Percentiles rank a stretch among this genome's conserved stretches.
Conservation (phyloP, 2,329 filamentous ascomycete species). For the Sphaerulina musiva region DNA sequence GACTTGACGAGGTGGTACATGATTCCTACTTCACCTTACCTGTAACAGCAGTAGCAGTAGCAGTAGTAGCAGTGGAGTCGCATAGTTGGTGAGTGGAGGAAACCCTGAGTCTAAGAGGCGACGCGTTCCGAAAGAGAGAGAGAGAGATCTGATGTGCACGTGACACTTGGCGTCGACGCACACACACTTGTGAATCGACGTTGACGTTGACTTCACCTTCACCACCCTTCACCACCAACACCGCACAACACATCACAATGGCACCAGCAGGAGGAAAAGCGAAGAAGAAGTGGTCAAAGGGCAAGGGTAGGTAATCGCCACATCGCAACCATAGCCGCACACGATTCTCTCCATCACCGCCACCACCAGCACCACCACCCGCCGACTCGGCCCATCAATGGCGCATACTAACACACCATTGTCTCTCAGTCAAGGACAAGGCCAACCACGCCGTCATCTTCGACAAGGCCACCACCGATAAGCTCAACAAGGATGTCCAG, state of each 20-base stretch:
- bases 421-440: constrained; percentile 94
- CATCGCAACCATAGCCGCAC: background rate
- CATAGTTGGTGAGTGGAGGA: background rate
- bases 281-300: constrained; percentile 74
- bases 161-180: background rate
- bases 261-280: constrained; percentile 55
- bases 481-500: constrained; percentile 99
- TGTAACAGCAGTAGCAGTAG: background rate
- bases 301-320: constrained; percentile 33
- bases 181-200: background rate
- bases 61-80: background rate
- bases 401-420: constrained; percentile 23
- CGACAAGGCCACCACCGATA: constrained; percentile 95
- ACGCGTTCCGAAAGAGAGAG: background rate
- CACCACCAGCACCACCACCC: constrained; percentile 10
- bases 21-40: background rate
- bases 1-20: constrained; percentile 98
- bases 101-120: background rate
- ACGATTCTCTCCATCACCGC: constrained; percentile 6
- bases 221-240: no score
- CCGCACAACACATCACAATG: constrained; percentile 17
- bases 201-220: background rate
- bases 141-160: background rate
- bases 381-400: constrained; percentile 1
- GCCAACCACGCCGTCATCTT: constrained; percentile 98